Conservation (phyloP, 1,284 basidiomycete genomes). For the Vanrija pseudolonga region DNA sequence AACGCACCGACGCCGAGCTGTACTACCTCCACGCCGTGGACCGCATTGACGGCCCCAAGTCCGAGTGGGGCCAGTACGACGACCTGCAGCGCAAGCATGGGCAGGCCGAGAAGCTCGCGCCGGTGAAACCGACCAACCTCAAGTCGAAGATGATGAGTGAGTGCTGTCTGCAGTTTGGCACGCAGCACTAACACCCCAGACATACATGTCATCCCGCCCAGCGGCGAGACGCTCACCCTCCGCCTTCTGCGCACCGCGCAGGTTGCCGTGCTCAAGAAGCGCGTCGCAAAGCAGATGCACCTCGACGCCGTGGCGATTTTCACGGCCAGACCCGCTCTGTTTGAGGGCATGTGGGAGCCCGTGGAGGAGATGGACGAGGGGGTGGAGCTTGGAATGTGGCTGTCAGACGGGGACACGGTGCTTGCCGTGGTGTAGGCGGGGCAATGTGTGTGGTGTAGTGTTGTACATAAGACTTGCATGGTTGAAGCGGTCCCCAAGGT, state of each 20-base stretch:
- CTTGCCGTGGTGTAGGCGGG: neutral
- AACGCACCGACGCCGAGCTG: conserved; percentile 79
- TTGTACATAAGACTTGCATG: too few species aligned
- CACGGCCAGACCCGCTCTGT: conserved; percentile 4
- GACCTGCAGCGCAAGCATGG: conserved; percentile 26
- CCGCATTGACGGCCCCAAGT: neutral
- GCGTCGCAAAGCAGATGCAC: conserved; percentile 6
- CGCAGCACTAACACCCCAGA: neutral
- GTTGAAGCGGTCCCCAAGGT: too few species aligned
- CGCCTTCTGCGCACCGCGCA: conserved; percentile 10
- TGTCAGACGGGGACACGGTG: conserved; percentile 17
- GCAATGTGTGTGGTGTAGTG: too few species aligned
- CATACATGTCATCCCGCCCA: conserved; percentile 14
- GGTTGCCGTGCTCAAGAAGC: conserved; percentile 5
- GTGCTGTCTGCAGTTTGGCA: conserved; percentile 9
- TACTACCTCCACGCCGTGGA: conserved; percentile 66
- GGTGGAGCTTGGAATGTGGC: conserved; percentile 20
- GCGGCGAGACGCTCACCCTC: conserved; percentile 10
- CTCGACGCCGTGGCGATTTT: neutral
- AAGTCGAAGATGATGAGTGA: conserved; percentile 37
- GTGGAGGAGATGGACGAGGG: conserved; percentile 18
- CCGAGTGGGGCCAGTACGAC: conserved; percentile 28
- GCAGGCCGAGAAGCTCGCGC: neutral
- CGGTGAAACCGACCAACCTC: conserved; percentile 9
- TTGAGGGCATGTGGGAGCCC: conserved; percentile 13